Evolutionary conservation across 2,329 filamentous ascomycete genomes (phyloP), one percentile per base, ranked within the genome.

Genomic region (Graphilbum fragrans): DNA sequence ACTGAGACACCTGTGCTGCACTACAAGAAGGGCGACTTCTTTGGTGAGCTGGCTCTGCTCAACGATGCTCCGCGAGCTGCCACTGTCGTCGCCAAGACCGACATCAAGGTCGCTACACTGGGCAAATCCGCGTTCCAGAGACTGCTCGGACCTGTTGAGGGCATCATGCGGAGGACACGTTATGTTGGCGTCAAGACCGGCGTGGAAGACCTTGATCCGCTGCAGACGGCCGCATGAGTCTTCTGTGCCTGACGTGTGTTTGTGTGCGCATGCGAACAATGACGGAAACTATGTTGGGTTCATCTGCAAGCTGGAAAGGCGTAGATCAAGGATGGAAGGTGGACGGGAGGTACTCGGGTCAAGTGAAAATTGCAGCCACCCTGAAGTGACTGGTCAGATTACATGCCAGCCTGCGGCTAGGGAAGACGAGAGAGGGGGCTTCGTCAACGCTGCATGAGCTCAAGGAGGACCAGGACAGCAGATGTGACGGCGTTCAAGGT

Each of bases 51-150:
- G 46, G 92, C 92, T 7, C 64, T 98, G 55, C 70, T 96, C 51
- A 93, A 96, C 52, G 90, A 98, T 56, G 85, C 86, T 41, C 92
- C 92, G 9, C 80, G 92, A 56, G 90, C 90, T 31, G 92, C 92
- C 39, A 94, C 83, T 51, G 79, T 98, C 40, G 68, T 93, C 37
- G 85, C 85, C 53, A 73, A 77, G 59, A 84, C 82, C 7, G 85
- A 94, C 48, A 83, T 94, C 58, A 96, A 95, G 66, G 86, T 96
- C 39, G 92, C 90, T 5, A 86, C 81, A 38, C 68, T 98, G 37
- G 87, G 87, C 50, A 94, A 95, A 63, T 86, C 86, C 53, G 92
- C 90, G 6, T 98, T 98, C 64, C 90, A 95, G 66, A 74, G 92
- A 51, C 66, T 98, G 53, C 68, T 98, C 27, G 92, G 92, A 2